Evolutionary conservation across 441 rosid genomes (phyloP), one percentile per base, ranked within the genome.

Genomic region (Capsella rubella): DNA sequence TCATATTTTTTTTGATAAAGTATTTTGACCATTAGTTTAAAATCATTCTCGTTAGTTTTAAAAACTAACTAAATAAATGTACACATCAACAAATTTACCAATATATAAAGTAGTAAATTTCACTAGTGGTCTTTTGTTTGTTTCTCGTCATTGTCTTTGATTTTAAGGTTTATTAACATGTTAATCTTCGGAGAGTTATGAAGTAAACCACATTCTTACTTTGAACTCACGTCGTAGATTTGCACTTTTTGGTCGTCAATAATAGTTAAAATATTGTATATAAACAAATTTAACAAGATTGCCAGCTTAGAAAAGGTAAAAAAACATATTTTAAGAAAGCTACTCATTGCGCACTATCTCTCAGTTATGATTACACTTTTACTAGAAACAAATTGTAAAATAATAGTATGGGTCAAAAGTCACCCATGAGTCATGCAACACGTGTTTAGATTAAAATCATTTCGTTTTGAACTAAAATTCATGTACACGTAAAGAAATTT

Each of bases 281-380:
- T 21, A 21, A 9, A 14, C 1, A 11, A 56, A 0, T 15, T 43
- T 15, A 45, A 18, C 16, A 57, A 60, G 65, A 12, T 54, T 54
- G 75, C 47, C 47, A 63, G 71, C 51, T 31, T 55, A 55, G 37
- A 12, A 29, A 66, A 73, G 59, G 52, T 64, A 53, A 27, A 51
- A 5, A 45, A 14, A 43, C 4, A 35, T 45, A 67, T 50, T 58
- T 58, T 12, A 37, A n/a, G 57, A 61, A 56, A 70, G 50, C 80
- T 40, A 76, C 76, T 70, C 72, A 76, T 64, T 71, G 72, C 75
- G 68, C 80, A 72, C 74, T 47, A 67, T 65, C 81, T 53, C 53
- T 10, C 14, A 67, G 60, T 59, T 72, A 60, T 67, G 68, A 71
- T 64, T 43, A 78, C 50, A 60, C 69, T 55, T 78, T 78, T 67